Base-by-base conservation (phyloP, 495 filamentous ascomycete genomes). In the Penicillium robsamsonii region DNA sequence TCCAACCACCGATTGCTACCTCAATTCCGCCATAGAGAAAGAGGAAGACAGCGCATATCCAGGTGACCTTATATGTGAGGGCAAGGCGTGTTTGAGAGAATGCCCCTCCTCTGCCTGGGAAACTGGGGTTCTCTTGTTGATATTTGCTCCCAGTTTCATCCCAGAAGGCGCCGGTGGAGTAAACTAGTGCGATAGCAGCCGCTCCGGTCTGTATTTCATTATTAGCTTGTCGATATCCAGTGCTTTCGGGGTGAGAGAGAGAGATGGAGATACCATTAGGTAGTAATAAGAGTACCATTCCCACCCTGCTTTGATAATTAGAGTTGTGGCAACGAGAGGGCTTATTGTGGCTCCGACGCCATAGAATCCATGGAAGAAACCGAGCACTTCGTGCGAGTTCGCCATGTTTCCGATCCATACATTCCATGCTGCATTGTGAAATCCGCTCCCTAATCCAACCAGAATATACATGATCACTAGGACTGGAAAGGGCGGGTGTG, bases 21-120 rank as follows among this genome's bases (percentile, higher is more conserved):
- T 94, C 90, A 40, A 84, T 72, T 44, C 90, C 90, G 24, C 90
- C 87, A 57, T 92, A 92, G 46, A 81, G 77, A 15, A 93, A 78
- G n/a, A 92, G 71, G 71, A 92, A 63, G 17, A 85, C 30, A 5
- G 90, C 80, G 25, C 81, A 80, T 18, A 92, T 73, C 88, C 88
- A 93, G 25, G 85, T 86, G 2, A 91, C 80, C 15, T 61, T 58
- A 55, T 47, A 69, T 63, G 58, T 74, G 38, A 63, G 65, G 33
- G 76, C 77, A 6, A 74, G 59, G 0, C 86, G 69, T 4, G 84
- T 84, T 62, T 86, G 79, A 33, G 71, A 76, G 33, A 84, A 76
- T 47, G 80, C 71, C 29, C 77, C 71, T 35, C 77, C 71, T 3
- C 46, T 35, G 9, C 33, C 55, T 2, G 52, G 11, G 7, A 55